Percentiles rank a stretch among this genome's conserved stretches.
Evolutionary conservation across 441 rosid species (phyloP).

Genomic region (Pelargonium fulgidum): DNA sequence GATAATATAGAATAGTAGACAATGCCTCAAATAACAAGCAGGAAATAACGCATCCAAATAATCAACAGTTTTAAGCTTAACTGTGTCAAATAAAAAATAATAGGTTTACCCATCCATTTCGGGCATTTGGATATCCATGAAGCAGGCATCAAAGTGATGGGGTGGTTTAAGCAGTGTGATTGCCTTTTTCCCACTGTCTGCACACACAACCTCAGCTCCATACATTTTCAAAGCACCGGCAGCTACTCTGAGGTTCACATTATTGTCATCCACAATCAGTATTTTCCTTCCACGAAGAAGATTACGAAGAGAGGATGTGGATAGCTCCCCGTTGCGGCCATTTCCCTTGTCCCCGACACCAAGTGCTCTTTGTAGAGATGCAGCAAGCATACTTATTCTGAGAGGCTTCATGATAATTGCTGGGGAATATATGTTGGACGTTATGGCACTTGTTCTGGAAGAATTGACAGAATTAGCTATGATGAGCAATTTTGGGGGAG

Average conservation of each 20-base stretch:
- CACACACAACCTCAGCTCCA: conserved; percentile 77
- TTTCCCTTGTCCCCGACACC: conserved; percentile 46
- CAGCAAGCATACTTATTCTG: conserved; percentile 80
- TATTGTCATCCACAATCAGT: conserved; percentile 88
- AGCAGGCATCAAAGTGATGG: conserved; percentile 78
- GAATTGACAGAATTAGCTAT: conserved; percentile 50
- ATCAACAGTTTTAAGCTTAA: neutral
- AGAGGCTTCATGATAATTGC: conserved; percentile 67
- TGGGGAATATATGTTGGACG: conserved; percentile 32
- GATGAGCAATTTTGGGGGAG: conserved; percentile 34
- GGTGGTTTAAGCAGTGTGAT: conserved; percentile 64
- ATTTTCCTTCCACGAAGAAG: conserved; percentile 55
- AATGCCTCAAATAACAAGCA: neutral
- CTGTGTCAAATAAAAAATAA: neutral
- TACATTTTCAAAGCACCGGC: conserved; percentile 75
- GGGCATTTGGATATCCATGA: conserved; percentile 99
- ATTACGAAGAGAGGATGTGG: conserved; percentile 35
- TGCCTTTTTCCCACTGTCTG: conserved; percentile 68
- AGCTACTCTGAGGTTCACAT: conserved; percentile 86
- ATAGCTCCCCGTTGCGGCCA: conserved; percentile 53
- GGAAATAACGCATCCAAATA: neutral
- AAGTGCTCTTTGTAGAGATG: conserved; percentile 51
- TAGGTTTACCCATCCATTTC: conserved; percentile 80
- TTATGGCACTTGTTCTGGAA: conserved; percentile 23
- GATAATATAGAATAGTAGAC: no score